Evolutionary conservation across 192 early-diverging fungal genomes (phyloP).

Genomic region (Backusella liffmaniae): DNA sequence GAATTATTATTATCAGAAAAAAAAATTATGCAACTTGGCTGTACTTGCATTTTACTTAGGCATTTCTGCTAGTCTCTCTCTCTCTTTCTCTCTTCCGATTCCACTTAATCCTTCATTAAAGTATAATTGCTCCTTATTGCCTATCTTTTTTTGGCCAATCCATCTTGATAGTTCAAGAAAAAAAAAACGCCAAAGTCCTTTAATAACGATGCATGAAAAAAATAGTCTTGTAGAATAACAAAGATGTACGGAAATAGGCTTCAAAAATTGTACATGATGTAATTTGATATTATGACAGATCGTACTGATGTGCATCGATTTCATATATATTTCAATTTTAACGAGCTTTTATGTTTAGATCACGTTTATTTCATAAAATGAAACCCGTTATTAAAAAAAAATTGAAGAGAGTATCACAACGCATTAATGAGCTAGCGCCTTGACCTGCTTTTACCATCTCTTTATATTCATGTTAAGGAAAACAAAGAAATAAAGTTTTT

Average conservation of each 20-base stretch:
- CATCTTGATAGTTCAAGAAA: neutral
- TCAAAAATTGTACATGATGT: neutral
- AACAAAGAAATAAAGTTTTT: neutral
- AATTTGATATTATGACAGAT: neutral
- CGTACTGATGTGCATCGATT: neutral
- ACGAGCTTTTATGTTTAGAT: neutral
- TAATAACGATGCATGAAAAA: neutral
- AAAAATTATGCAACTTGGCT: conserved; percentile 1
- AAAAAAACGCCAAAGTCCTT: neutral
- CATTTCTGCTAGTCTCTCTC: neutral
- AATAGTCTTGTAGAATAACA: neutral
- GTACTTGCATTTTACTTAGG: neutral
- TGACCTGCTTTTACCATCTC: neutral
- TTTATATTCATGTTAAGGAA: neutral
- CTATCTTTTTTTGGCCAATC: neutral
- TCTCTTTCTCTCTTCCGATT: neutral
- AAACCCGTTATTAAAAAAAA: neutral
- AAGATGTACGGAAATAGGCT: neutral
- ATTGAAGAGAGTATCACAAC: neutral
- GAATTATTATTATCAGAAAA: neutral
- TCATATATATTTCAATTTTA: neutral
- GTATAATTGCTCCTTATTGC: neutral
- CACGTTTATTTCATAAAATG: neutral
- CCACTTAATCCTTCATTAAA: neutral
- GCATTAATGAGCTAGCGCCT: neutral